Evolutionary conservation across 129 eudicot species (phyloP), one percentile per base, ranked within the genome.

Genomic region (Helianthus tuberosus): DNA sequence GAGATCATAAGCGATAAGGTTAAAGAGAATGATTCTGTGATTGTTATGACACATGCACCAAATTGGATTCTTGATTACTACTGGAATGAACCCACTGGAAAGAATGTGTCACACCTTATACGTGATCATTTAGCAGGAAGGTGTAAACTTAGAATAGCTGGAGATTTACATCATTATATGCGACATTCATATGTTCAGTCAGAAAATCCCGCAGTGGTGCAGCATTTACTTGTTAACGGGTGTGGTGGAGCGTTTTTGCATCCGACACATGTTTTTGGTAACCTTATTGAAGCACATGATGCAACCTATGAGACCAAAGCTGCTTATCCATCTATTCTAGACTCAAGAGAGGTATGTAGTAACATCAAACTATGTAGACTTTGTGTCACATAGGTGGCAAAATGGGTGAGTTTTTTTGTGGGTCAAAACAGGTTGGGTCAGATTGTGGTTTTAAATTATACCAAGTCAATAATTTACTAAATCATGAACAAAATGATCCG

Each of bases 201-300:
- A 1, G 90, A 85, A 61, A 86, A 88, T 72, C 97, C 93, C 23
- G 87, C 74, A 14, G 70, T 64, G 69, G 98, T 94, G 79, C 93
- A 88, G 62, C 98, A 94, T 82, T 79, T 90, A 53, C 85, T 94
- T 75, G 96, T 94, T 35, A 94, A 94, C 62, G 98, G 98, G 61
- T 85, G 93, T 57, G 98, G 98, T 54, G 98, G 98, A 63, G 97
- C 98, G 14, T 94, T 94, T 86, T 85, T 94, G 87, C 98, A 94
- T 76, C 98, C 98, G 38, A 94, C 98, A 9, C 98, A 94, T 58
- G 97, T 90, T 4, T 94, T 94, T 61, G 80, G 88, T 66, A 79
- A 82, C 84, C 91, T 94, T n/a, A 72, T 81, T 66, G 73, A 85
- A 65, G 74, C 75, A 29, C 79, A 82, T 68, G 98, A 84, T 32